These are phyloP conservation scores for Paspalum vaginatum DNA, from an alignment of 176 grass and related monocot species.

Conservation along the genomic window DNA sequence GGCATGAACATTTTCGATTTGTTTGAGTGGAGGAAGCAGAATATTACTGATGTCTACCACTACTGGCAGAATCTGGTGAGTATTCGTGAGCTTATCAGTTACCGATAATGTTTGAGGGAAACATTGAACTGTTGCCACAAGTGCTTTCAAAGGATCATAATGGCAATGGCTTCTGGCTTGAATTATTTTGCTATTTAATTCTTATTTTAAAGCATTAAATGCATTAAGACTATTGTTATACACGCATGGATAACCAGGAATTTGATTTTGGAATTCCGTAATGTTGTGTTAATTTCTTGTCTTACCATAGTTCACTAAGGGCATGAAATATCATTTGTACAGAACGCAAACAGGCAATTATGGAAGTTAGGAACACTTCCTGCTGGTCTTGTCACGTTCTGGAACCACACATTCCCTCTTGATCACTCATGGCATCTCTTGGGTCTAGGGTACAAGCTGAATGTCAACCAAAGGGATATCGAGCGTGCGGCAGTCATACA, in stretches of 20 bases:
- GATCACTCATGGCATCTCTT: slow-evolving; percentile 74
- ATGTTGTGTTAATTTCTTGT: neutral
- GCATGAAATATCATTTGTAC: slow-evolving; percentile 21
- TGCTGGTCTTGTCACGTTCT: slow-evolving; percentile 74
- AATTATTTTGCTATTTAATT: neutral
- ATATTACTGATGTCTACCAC: slow-evolving; percentile 79
- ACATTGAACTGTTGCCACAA: neutral
- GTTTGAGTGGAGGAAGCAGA: slow-evolving; percentile 82
- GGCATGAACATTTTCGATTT: slow-evolving; percentile 97
- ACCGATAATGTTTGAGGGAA: neutral
- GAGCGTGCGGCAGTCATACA: slow-evolving; percentile 63
- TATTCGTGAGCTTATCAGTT: neutral
- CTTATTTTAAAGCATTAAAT: neutral
- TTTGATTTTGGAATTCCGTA: neutral
- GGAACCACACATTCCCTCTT: slow-evolving; percentile 65
- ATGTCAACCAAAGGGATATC: slow-evolving; percentile 61
- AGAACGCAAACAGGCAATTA: slow-evolving; percentile 65
- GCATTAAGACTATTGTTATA: neutral
- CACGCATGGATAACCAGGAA: neutral
- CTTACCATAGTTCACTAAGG: slow-evolving; percentile 1
- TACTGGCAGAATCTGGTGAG: slow-evolving; percentile 78
- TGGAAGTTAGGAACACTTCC: slow-evolving; percentile 85
- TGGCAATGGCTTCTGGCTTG: neutral
- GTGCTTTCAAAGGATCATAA: neutral
- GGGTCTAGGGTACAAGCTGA: slow-evolving; percentile 74